Evolutionary conservation across 371 early-diverging fungal species (phyloP), one percentile per base, ranked within the genome.

Genomic region (Haplosporangium sp.): DNA sequence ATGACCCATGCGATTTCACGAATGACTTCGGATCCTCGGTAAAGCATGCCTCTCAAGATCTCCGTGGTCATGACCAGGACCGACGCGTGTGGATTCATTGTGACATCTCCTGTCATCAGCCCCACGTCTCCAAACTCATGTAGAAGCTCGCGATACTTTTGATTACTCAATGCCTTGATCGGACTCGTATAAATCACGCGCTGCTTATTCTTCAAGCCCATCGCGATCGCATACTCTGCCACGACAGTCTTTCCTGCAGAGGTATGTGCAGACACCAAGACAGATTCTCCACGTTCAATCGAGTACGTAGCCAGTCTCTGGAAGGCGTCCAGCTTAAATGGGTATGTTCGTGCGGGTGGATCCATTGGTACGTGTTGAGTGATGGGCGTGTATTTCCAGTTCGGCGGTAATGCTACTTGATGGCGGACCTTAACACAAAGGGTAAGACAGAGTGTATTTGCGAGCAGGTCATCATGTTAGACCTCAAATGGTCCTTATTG

Each of bases 1-100:
- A 99, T 91, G 37, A 99, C 96, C 99, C 99, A 99, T 7, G 97
- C 94, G 2, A 99, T 96, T 85, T 99, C 99, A 59, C 99, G 92
- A 86, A 99, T 94, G 41, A 99, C 88, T 77, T 99, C 99, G 51
- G 95, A 95, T 18, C 99, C 99, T 36, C 96, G 91, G 83, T 99
- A 99, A 29, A 99, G 90, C 99, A 99, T 99, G 63, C 94, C 94
- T 45, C 99, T 82, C 61, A 99, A 83, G 91, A 99, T 99, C 86
- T 81, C 99, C 1, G 99, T 99, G 0, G 99, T 99, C 99, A 99
- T 99, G 16, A 99, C 99, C 50, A 99, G 80, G 75, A 98, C 98
- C 3, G 95, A 93, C 14, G 99, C 99, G 55, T 86, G 86, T 13
- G 99, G 98, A 71, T 98, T 98, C 80, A 99, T 95, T 0, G 99